Conservation (phyloP, 805 yeast genomes). For the Candida wancherniae region DNA sequence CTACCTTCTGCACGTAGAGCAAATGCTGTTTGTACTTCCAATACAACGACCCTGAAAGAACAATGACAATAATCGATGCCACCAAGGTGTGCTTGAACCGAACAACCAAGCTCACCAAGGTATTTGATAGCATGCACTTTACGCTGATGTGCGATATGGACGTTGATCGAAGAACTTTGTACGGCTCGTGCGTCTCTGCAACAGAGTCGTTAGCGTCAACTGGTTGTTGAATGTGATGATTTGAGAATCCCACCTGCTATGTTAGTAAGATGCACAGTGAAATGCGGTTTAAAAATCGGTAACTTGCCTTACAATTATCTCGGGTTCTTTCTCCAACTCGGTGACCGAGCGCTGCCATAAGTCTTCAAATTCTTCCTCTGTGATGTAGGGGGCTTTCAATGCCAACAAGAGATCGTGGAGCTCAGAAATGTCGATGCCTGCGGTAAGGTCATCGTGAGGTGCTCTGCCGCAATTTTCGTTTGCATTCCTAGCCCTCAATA, state of each 20-base stretch:
- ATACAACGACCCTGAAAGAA: conserved; percentile 19
- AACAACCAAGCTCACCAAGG: conserved; percentile 37
- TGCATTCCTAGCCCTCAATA: conserved; percentile 67
- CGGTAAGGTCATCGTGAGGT: conserved; percentile 36
- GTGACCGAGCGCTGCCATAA: conserved; percentile 64
- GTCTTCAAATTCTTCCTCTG: conserved; percentile 65
- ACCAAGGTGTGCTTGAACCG: conserved; percentile 19
- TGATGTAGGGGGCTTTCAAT: conserved; percentile 43
- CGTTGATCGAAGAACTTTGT: conserved; percentile 67
- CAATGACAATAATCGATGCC: conserved; percentile 14
- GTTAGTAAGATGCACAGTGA: conserved; percentile 22
- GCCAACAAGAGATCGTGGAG: conserved; percentile 48
- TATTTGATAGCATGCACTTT: conserved; percentile 51
- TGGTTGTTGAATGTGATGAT: conserved; percentile 19
- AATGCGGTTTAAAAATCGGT: conserved; percentile 7
- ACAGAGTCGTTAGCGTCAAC: conserved; percentile 35
- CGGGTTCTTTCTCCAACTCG: conserved; percentile 62
- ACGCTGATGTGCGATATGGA: conserved; percentile 59
- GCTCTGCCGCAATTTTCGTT: conserved; percentile 53
- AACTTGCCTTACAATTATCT: conserved; percentile 77
- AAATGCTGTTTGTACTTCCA: conserved; percentile 34
- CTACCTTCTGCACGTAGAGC: conserved; percentile 38
- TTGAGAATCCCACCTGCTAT: conserved; percentile 19
- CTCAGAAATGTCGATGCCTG: conserved; percentile 49
- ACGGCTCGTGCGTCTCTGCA: conserved; percentile 34